phyloP scores from a whole-genome alignment of 768 basidiomycete genomes.

The Nevesoporus exiguus region DNA sequence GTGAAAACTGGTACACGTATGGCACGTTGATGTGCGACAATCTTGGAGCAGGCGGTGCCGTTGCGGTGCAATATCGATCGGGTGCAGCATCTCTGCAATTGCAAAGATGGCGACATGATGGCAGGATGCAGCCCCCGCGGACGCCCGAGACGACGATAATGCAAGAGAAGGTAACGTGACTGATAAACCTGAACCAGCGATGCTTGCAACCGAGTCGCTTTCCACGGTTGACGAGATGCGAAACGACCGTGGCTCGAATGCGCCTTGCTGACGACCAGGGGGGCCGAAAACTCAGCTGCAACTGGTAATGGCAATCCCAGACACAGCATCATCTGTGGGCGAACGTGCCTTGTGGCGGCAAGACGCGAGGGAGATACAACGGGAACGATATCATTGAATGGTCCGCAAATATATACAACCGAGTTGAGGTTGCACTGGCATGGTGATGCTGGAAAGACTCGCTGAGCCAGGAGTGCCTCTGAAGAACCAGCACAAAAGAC shows the following conservation, averaged over 20 bases:
- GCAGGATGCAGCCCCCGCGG: constrained; percentile 1
- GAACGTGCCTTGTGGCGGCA: constrained; percentile 3
- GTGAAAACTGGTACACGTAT: background rate
- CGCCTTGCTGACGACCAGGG: background rate
- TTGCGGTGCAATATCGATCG: constrained; percentile 7
- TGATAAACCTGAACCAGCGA: background rate
- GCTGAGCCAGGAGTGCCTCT: background rate
- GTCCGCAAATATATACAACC: background rate
- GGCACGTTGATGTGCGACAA: background rate
- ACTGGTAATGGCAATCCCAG: background rate
- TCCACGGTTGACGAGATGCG: no score
- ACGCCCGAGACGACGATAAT: background rate
- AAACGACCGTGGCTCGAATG: background rate
- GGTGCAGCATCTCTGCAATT: background rate
- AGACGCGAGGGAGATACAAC: background rate
- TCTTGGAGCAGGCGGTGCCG: constrained; percentile 12
- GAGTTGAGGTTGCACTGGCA: background rate
- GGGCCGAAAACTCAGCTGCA: background rate
- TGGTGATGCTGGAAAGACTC: constrained; percentile 9
- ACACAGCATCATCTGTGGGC: background rate
- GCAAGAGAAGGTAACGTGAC: background rate
- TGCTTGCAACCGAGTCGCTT: background rate
- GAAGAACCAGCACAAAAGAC: background rate
- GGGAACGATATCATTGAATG: background rate
- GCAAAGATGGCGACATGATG: constrained; percentile 9